These are phyloP conservation scores for Extremus antarcticus DNA, from an alignment of 495 filamentous ascomycete genomes.

Conservation along the genomic window DNA sequence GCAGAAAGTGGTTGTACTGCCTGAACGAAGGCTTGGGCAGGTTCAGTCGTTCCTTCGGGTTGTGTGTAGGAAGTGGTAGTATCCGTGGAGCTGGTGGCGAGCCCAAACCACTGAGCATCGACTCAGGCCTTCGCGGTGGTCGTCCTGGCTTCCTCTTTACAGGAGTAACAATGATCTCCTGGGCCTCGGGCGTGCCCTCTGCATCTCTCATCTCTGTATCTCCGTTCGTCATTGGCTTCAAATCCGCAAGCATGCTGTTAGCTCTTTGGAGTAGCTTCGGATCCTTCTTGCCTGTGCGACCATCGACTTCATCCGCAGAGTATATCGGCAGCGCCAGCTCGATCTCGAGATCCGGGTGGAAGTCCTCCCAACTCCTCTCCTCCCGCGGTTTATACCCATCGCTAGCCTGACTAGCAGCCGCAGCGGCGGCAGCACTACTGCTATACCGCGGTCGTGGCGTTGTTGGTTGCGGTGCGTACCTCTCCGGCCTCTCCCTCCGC, in stretches of 20 bases:
- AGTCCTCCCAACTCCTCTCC: constrained; percentile 93
- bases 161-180: constrained; percentile 25
- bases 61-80: constrained; percentile 52
- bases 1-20: constrained; percentile 47
- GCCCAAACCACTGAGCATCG: constrained; percentile 49
- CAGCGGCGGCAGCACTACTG: constrained; percentile 64
- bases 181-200: not conserved
- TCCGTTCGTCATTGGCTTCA: constrained; percentile 1
- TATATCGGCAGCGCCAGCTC: constrained; percentile 68
- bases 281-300: constrained; percentile 31
- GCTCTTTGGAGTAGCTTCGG: constrained; percentile 10
- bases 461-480: constrained; percentile 37
- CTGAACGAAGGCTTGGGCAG: constrained; percentile 53
- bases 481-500: constrained; percentile 10
- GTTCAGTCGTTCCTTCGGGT: constrained; percentile 55
- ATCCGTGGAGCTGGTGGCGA: constrained; percentile 48
- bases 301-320: constrained; percentile 75
- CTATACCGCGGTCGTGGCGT: constrained; percentile 46
- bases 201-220: constrained; percentile 18
- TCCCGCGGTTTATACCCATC: constrained; percentile 96
- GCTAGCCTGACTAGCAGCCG: constrained; percentile 72
- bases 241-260: constrained; percentile 1
- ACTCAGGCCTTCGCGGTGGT: constrained; percentile 49
- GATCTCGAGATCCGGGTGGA: constrained; percentile 88
- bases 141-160: constrained; percentile 48